Conservation (phyloP, 1,284 basidiomycete species). For the Mycosarcoma maydis region DNA sequence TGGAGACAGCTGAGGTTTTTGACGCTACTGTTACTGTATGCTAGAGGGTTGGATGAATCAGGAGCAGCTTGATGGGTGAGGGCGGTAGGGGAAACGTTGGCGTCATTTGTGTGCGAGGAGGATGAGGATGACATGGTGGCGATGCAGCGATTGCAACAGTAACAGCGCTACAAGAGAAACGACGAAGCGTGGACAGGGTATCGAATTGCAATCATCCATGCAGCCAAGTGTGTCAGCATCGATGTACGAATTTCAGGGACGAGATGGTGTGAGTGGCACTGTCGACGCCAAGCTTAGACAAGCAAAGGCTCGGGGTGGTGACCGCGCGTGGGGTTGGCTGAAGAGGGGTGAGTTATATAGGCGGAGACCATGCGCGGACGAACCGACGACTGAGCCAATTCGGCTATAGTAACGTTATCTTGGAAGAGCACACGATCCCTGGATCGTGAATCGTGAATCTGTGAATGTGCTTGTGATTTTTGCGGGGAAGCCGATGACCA, state of each 20-base stretch:
- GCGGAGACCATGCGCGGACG: slow-evolving; percentile 28
- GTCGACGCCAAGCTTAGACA: not conserved
- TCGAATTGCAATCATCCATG: not conserved
- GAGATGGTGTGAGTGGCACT: not conserved
- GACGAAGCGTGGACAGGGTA: not conserved
- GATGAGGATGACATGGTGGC: slow-evolving; percentile 4
- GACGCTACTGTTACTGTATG: slow-evolving; percentile 26
- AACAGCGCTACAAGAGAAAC: too few relatives aligned
- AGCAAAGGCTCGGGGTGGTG: not conserved
- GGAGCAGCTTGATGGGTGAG: slow-evolving; percentile 3
- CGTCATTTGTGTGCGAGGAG: not conserved
- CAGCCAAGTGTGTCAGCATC: too few relatives aligned
- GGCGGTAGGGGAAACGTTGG: slow-evolving; percentile 4
- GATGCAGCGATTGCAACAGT: too few relatives aligned
- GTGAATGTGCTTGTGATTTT: too few relatives aligned
- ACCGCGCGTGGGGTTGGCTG: slow-evolving; percentile 19
- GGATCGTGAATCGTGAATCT: too few relatives aligned
- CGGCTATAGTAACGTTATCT: too few relatives aligned
- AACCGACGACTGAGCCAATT: not conserved
- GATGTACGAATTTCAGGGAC: not conserved
- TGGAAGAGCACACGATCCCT: too few relatives aligned
- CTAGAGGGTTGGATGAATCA: slow-evolving; percentile 2
- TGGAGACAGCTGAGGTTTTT: slow-evolving; percentile 47
- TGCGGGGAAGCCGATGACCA: slow-evolving; percentile 18
- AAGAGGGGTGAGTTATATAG: slow-evolving; percentile 13